phyloP scores from a whole-genome alignment of 2,329 filamentous ascomycete genomes.

The Xylariaceae sp. region DNA sequence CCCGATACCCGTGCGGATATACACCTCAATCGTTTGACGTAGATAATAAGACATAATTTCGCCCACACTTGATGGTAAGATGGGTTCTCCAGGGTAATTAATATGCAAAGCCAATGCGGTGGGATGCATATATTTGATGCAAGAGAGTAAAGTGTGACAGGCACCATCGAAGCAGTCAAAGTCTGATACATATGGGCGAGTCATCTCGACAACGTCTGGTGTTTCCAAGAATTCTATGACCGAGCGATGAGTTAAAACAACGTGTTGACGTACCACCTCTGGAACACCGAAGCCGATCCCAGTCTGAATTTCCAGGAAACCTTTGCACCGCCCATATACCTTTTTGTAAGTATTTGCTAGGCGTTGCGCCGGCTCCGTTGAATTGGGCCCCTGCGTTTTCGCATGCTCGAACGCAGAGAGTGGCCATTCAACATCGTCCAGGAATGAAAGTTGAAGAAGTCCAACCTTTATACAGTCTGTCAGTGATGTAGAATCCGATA shows the following conservation, averaged over 20 bases:
- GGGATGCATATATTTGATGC: not conserved
- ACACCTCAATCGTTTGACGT: not conserved
- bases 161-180: not conserved
- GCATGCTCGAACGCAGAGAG: not conserved
- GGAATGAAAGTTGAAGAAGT: slow-evolving; percentile 11
- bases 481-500: no score
- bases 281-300: not conserved
- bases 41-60: not conserved
- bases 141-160: not conserved
- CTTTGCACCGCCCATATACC: slow-evolving; percentile 15
- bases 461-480: not conserved
- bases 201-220: not conserved
- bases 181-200: not conserved
- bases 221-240: slow-evolving; percentile 17
- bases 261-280: not conserved
- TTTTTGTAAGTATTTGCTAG: slow-evolving; percentile 1
- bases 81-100: not conserved
- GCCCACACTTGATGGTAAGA: not conserved
- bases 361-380: not conserved
- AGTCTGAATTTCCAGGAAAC: not conserved
- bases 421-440: not conserved
- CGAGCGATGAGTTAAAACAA: slow-evolving; percentile 13
- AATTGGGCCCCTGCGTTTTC: not conserved
- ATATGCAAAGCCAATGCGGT: not conserved
- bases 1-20: not conserved